Conservation (phyloP, 1,284 basidiomycete genomes). For the Pseudozyma hubeiensis region DNA sequence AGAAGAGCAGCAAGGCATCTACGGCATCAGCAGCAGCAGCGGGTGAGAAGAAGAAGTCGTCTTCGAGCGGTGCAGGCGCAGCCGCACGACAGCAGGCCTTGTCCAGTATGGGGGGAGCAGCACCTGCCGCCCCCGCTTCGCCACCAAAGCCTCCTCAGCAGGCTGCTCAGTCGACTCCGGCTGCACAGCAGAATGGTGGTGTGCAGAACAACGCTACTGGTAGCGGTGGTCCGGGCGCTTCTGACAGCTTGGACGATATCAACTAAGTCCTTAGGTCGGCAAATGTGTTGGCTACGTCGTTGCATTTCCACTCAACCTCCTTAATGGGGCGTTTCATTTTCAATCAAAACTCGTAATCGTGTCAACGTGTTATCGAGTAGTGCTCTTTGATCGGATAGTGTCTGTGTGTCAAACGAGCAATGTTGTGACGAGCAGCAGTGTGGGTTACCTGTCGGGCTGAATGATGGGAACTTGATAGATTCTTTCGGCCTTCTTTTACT, state of each 20-base stretch:
- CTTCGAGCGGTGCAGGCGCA: constrained; percentile 10
- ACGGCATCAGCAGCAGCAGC: neutral
- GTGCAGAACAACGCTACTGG: constrained; percentile 10
- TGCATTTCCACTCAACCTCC: too few relatives aligned
- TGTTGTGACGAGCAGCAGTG: too few relatives aligned
- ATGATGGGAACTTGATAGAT: too few relatives aligned
- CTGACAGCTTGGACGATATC: constrained; percentile 46
- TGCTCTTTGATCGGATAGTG: too few relatives aligned
- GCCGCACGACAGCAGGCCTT: constrained; percentile 39
- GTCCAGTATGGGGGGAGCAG: constrained; percentile 18
- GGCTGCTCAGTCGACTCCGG: constrained; percentile 26
- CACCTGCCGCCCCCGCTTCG: constrained; percentile 14
- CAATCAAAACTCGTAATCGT: too few relatives aligned
- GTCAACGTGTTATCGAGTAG: too few relatives aligned
- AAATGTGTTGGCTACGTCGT: neutral
- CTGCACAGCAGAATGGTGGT: constrained; percentile 8
- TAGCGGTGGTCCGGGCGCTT: constrained; percentile 41
- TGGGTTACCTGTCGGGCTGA: too few relatives aligned
- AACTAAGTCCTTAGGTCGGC: constrained; percentile 15
- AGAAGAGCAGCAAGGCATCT: constrained; percentile 74
- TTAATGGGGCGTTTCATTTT: too few relatives aligned
- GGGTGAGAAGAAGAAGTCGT: constrained; percentile 16
- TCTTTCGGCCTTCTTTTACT: too few relatives aligned
- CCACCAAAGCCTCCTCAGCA: constrained; percentile 33
- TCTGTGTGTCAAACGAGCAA: too few relatives aligned